Conservation (phyloP, 106 monocot species). For the Dioscorea alata region DNA sequence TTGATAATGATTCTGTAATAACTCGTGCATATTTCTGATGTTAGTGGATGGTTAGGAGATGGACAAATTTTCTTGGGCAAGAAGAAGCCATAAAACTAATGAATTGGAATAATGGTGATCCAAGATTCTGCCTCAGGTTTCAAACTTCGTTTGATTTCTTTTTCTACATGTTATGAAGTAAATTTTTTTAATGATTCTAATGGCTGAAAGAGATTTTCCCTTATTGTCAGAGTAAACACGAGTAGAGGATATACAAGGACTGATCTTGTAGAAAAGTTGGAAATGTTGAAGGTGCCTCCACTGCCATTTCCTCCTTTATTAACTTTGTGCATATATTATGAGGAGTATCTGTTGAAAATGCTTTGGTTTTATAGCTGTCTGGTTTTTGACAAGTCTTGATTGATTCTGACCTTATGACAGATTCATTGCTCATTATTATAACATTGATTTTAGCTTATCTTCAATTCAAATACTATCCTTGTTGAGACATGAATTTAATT, state of each 20-base stretch:
- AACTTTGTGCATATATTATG: too few species aligned
- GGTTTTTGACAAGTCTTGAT: too few species aligned
- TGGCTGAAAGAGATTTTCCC: conserved; percentile 8
- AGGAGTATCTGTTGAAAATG: too few species aligned
- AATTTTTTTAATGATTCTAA: conserved; percentile 1
- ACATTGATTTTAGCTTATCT: too few species aligned
- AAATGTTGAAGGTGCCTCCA: conserved; percentile 53
- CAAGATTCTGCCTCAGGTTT: conserved; percentile 83
- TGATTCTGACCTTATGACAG: too few species aligned
- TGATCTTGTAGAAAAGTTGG: conserved; percentile 49
- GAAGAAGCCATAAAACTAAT: conserved; percentile 75
- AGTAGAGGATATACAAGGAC: conserved; percentile 58
- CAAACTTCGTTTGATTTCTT: conserved; percentile 1
- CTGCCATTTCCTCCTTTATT: neutral
- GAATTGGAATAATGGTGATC: conserved; percentile 91
- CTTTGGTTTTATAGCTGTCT: too few species aligned
- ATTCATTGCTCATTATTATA: too few species aligned
- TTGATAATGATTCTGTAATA: neutral
- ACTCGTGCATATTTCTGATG: conserved; percentile 9
- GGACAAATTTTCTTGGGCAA: conserved; percentile 67
- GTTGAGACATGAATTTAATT: too few species aligned
- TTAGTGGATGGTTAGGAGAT: conserved; percentile 99
- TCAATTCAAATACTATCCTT: too few species aligned
- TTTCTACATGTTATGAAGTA: neutral
- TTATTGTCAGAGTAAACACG: conserved; percentile 63